Base-by-base conservation (phyloP, 768 basidiomycete species). In the Lactifluus echinatus region DNA sequence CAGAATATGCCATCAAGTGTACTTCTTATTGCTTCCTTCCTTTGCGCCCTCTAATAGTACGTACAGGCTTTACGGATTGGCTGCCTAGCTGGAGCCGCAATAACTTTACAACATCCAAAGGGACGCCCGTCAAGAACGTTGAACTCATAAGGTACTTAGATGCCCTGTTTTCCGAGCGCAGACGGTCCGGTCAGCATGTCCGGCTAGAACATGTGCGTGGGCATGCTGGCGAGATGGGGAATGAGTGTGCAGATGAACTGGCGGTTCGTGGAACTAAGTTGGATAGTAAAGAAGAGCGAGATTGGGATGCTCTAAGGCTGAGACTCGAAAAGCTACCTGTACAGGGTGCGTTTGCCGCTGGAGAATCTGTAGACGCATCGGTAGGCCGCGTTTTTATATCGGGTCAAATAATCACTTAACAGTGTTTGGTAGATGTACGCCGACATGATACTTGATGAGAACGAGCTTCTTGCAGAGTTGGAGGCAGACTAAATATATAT, bases 1-100 rank as follows among this genome's bases (percentile, higher is more conserved):
- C 93, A 0, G 71, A 80, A 44, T 96, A 96, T 65, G 83, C 83
- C 1, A 91, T 92, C 3, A 71, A 81, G 48, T 93, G 93, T 93
- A 59, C 53, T 72, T 31, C 12, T 0, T 19, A 44, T 34, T 46
- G 34, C 24, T 33, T 3, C 34, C 23, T 23, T 56, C 26, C 55
- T 28, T n/a, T n/a, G n/a, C n/a, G n/a, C 50, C 55, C 26, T 21
- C 37, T 65, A 48, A 66, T 45, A 12, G n/a, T 36, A 33, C n/a
- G 44, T 6, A 14, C 65, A 93, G 91, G 87, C 65, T 76, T 92
- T 66, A 68, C 75, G 0, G 66, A 70, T 14, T 95, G 88, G 87
- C 71, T 91, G 7, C 73, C 70, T 3, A 76, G 72, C n/a, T 95
- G 93, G 93, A 62, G 68, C 12, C 56, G 55, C 2, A 87, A 78